phyloP scores from a whole-genome alignment of 352 stramenopile species.

The Phytopythium helicoides region DNA sequence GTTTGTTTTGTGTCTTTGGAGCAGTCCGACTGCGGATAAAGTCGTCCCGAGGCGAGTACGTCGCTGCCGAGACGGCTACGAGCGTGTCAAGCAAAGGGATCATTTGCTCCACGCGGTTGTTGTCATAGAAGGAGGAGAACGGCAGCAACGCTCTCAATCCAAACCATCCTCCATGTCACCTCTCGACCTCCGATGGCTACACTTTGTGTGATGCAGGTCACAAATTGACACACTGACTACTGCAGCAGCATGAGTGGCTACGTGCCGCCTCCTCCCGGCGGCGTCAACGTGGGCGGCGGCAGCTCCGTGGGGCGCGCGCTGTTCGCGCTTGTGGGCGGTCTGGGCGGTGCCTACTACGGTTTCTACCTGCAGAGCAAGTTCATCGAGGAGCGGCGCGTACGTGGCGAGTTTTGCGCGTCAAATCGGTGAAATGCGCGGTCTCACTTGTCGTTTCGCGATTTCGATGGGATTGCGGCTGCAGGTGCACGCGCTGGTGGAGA shows the following conservation, averaged over 20 bases:
- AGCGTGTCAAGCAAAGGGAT: conserved; percentile 70
- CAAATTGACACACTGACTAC: too few species aligned
- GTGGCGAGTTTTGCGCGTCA: background rate
- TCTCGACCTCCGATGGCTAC: too few species aligned
- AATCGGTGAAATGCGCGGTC: too few species aligned
- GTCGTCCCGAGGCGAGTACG: conserved; percentile 69
- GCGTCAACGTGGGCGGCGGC: conserved; percentile 71
- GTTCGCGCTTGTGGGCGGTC: conserved; percentile 64
- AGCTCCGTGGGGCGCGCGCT: conserved; percentile 65
- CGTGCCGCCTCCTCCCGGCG: conserved; percentile 16
- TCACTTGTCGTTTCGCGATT: too few species aligned
- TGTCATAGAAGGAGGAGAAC: conserved; percentile 44
- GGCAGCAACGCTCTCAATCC: too few species aligned
- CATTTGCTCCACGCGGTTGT: conserved; percentile 77
- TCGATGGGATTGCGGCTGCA: conserved; percentile 14
- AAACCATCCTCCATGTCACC: too few species aligned
- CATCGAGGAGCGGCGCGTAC: conserved; percentile 73
- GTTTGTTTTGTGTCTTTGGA: conserved; percentile 1
- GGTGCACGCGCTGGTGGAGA: conserved; percentile 60
- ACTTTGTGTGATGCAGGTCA: too few species aligned
- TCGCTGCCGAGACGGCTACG: conserved; percentile 63
- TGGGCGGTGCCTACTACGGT: conserved; percentile 71
- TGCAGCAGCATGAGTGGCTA: too few species aligned
- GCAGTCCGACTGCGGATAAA: conserved; percentile 85
- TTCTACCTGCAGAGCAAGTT: conserved; percentile 86